A percentile compares a stretch with the other conserved stretches of the same genome.
phyloP scores from a whole-genome alignment of 2,329 filamentous ascomycete genomes.

The Fusarium nygamai region DNA sequence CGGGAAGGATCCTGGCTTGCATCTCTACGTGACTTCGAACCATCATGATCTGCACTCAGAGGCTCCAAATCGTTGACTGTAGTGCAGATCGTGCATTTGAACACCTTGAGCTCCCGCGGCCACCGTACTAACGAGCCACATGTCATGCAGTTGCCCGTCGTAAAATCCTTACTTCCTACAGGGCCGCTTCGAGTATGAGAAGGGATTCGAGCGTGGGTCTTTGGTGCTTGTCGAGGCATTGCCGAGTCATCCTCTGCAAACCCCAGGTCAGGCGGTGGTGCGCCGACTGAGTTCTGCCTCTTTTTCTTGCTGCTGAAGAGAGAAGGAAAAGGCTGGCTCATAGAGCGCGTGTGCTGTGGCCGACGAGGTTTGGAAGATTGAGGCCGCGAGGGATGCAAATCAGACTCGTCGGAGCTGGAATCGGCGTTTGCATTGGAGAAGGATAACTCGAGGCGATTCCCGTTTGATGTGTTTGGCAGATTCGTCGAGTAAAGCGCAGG shows the following conservation, averaged over 20 bases:
- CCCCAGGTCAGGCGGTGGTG: conserved; percentile 47
- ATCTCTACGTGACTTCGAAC: conserved; percentile 39
- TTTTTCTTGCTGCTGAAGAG: conserved; percentile 72
- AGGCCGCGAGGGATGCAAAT: conserved; percentile 46
- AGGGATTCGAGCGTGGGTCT: conserved; percentile 39
- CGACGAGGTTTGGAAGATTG: conserved; percentile 34
- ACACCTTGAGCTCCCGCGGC: conserved; percentile 77
- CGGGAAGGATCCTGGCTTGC: conserved; percentile 26
- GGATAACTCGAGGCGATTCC: conserved; percentile 41
- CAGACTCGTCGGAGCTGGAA: conserved; percentile 58
- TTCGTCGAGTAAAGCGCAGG: conserved; percentile 30
- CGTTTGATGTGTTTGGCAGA: conserved; percentile 6
- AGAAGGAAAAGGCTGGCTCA: conserved; percentile 83
- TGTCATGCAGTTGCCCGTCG: conserved; percentile 83
- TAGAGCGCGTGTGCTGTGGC: conserved; percentile 62
- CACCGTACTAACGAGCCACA: conserved; percentile 84
- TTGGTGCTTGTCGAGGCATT: conserved; percentile 41
- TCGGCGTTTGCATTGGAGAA: conserved; percentile 47
- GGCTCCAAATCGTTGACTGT: conserved; percentile 80
- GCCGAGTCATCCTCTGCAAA: conserved; percentile 43
- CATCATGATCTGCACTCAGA: conserved; percentile 27
- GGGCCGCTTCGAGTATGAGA: conserved; percentile 47
- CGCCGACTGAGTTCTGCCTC: conserved; percentile 55
- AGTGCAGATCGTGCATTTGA: conserved; percentile 84
- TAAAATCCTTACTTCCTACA: conserved; percentile 64